Evolutionary conservation across 2,329 filamentous ascomycete genomes (phyloP).

Genomic region (Venturia pyrina): DNA sequence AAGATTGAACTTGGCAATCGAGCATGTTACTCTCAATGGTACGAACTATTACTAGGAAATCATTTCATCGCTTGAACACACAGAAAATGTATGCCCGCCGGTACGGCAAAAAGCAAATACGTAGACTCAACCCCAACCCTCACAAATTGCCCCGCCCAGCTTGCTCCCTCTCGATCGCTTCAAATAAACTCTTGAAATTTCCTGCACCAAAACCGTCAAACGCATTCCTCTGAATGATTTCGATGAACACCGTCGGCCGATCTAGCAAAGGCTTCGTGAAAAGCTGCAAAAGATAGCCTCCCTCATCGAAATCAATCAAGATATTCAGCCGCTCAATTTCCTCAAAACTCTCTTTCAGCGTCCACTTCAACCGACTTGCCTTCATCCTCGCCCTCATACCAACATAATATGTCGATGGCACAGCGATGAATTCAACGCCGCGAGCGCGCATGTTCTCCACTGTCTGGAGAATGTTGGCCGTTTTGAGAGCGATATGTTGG

Average conservation of each 20-base stretch:
- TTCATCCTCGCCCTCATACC: slow-evolving; percentile 65
- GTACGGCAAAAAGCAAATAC: too few species aligned
- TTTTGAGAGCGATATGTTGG: slow-evolving; percentile 86
- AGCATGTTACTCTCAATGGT: too few species aligned
- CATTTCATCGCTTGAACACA: too few species aligned
- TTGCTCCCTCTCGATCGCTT: slow-evolving; percentile 92
- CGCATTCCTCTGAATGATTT: slow-evolving; percentile 87
- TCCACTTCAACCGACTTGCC: slow-evolving; percentile 39
- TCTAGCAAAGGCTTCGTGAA: slow-evolving; percentile 74
- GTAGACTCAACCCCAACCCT: neutral
- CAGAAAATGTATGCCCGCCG: too few species aligned
- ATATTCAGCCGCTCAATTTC: slow-evolving; percentile 70
- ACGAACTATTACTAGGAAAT: too few species aligned
- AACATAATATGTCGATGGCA: slow-evolving; percentile 78
- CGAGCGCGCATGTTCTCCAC: slow-evolving; percentile 73
- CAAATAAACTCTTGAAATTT: slow-evolving; percentile 91
- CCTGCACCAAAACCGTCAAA: slow-evolving; percentile 90
- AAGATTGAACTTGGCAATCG: too few species aligned
- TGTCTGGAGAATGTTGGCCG: slow-evolving; percentile 64
- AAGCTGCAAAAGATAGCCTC: slow-evolving; percentile 64
- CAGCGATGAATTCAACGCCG: slow-evolving; percentile 86
- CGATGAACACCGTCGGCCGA: slow-evolving; percentile 87
- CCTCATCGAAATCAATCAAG: slow-evolving; percentile 90
- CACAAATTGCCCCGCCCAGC: slow-evolving; percentile 62
- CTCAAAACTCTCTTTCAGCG: slow-evolving; percentile 69